phyloP scores from a whole-genome alignment of 1,284 basidiomycete species.

The Boletus mariae region DNA sequence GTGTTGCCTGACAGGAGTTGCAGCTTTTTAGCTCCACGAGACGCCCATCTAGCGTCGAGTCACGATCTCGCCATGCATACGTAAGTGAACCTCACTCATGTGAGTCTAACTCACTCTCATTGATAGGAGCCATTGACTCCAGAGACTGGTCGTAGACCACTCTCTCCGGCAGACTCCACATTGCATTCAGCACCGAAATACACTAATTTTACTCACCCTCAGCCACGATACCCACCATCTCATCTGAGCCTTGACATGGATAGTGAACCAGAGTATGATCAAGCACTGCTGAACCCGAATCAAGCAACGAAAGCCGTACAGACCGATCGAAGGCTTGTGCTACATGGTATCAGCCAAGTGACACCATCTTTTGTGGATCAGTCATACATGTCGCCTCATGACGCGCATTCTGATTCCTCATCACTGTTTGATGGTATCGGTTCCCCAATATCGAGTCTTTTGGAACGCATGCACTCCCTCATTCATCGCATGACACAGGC shows the following conservation, averaged over 20 bases:
- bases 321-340: constrained; percentile 51
- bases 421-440: constrained; percentile 55
- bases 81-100: constrained; percentile 34
- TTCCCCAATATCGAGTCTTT: constrained; percentile 54
- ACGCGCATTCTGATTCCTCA: constrained; percentile 64
- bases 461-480: constrained; percentile 71
- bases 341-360: constrained; percentile 32
- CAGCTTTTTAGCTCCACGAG: constrained; percentile 23
- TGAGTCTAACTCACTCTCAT: constrained; percentile 8
- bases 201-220: constrained; percentile 40
- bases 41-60: constrained; percentile 36
- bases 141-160: constrained; percentile 52
- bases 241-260: constrained; percentile 49
- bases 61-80: constrained; percentile 35
- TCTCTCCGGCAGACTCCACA: constrained; percentile 54
- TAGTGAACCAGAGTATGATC: constrained; percentile 39
- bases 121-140: constrained; percentile 58
- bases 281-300: constrained; percentile 35
- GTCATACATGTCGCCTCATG: constrained; percentile 46
- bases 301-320: constrained; percentile 66
- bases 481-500: constrained; percentile 73
- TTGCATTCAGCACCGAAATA: constrained; percentile 41
- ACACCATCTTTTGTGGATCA: constrained; percentile 41
- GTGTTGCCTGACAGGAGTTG: constrained; percentile 10
- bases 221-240: constrained; percentile 35